These are phyloP conservation scores for Colletotrichum sp. DNA, from an alignment of 2,329 filamentous ascomycete species.

Conservation along the genomic window DNA sequence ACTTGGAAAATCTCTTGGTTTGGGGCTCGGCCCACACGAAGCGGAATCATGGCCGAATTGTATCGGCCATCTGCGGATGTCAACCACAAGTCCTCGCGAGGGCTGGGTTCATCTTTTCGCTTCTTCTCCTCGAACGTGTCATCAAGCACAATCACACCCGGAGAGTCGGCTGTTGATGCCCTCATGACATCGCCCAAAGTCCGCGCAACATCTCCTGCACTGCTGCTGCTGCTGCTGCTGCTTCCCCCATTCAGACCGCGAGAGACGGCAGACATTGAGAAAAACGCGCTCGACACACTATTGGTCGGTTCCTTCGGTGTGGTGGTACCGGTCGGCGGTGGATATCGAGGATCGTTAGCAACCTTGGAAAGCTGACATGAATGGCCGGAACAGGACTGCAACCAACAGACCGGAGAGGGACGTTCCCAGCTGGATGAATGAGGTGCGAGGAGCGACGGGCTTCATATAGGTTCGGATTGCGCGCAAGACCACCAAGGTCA, in stretches of 20 bases:
- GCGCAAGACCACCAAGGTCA: slow-evolving; percentile 10
- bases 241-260: not conserved
- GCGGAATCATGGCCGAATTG: slow-evolving; percentile 47
- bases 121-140: slow-evolving; percentile 33
- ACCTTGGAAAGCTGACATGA: not conserved
- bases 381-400: not conserved
- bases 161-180: slow-evolving; percentile 38
- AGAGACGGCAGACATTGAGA: slow-evolving; percentile 1
- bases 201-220: not conserved
- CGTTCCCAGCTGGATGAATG: not conserved
- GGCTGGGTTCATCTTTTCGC: slow-evolving; percentile 38
- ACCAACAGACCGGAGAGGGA: not conserved
- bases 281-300: not conserved
- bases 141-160: slow-evolving; percentile 44
- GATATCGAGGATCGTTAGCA: not conserved
- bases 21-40: slow-evolving; percentile 45
- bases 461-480: slow-evolving; percentile 15
- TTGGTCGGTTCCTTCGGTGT: not conserved
- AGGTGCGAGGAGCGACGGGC: not conserved
- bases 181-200: slow-evolving; percentile 46
- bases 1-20: slow-evolving; percentile 53
- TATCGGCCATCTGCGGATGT: slow-evolving; percentile 54
- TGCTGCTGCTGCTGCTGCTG: not conserved
- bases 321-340: not conserved
- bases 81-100: slow-evolving; percentile 52